phyloP scores from a whole-genome alignment of 164 flowering plant species.

The Piper betle region DNA sequence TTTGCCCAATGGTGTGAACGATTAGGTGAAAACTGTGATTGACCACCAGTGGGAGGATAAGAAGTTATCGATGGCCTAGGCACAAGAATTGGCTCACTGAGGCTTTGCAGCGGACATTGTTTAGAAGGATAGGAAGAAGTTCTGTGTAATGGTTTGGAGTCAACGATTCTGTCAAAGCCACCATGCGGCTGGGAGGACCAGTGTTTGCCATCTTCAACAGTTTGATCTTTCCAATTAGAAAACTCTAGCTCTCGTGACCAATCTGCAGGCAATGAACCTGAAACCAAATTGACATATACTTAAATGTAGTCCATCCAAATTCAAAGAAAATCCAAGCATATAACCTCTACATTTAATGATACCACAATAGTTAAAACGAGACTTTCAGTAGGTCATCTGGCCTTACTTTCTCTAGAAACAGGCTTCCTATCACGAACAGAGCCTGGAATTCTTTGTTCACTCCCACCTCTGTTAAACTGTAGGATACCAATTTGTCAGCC shows the following conservation, averaged over 20 bases:
- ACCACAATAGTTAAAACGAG: not conserved
- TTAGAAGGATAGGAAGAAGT: slow-evolving; percentile 72
- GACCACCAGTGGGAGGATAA: slow-evolving; percentile 67
- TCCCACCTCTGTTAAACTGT: slow-evolving; percentile 46
- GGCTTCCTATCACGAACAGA: slow-evolving; percentile 76
- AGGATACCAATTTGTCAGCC: not conserved
- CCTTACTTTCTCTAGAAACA: slow-evolving; percentile 80
- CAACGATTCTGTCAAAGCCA: slow-evolving; percentile 21
- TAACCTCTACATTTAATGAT: no score
- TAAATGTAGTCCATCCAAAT: no score
- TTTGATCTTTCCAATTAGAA: slow-evolving; percentile 44
- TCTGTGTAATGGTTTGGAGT: slow-evolving; percentile 57
- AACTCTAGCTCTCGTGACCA: slow-evolving; percentile 54
- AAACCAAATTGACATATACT: not conserved
- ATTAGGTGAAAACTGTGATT: slow-evolving; percentile 45
- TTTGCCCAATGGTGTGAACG: slow-evolving; percentile 18
- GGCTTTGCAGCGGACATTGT: slow-evolving; percentile 20
- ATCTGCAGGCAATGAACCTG: slow-evolving; percentile 69
- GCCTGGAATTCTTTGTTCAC: slow-evolving; percentile 56
- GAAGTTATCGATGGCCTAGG: slow-evolving; percentile 58
- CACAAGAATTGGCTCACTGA: slow-evolving; percentile 53
- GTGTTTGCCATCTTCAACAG: slow-evolving; percentile 32
- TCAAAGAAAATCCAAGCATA: no score
- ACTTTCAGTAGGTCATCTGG: not conserved
- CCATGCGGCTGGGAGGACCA: slow-evolving; percentile 70